Evolutionary conservation across 2,329 filamentous ascomycete species (phyloP).

Genomic region (Lomentospora prolificans): DNA sequence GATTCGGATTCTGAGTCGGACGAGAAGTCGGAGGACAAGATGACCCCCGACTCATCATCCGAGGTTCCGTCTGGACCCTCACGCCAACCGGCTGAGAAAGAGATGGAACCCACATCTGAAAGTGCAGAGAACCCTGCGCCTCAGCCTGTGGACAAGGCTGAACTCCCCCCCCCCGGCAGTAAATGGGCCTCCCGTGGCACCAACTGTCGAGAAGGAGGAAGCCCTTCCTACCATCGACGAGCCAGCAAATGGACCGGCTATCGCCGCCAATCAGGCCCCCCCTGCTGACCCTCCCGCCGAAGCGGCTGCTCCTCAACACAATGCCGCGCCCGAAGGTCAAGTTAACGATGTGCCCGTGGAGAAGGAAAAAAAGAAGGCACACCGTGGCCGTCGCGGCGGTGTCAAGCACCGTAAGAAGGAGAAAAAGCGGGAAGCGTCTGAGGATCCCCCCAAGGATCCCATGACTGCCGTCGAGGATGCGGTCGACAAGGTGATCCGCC

Average conservation of each 20-base stretch:
- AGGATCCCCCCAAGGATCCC: conserved; percentile 37
- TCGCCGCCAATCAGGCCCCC: background rate
- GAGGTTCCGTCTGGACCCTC: too few relatives aligned
- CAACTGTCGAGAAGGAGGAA: background rate
- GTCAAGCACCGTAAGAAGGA: conserved; percentile 55
- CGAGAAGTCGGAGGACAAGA: background rate
- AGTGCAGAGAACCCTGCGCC: background rate
- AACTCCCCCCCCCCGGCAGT: background rate
- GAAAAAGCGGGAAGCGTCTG: conserved; percentile 41
- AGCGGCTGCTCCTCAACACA: too few relatives aligned
- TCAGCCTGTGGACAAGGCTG: background rate
- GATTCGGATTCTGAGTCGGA: conserved; percentile 8
- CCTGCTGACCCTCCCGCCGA: background rate
- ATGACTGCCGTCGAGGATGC: conserved; percentile 47
- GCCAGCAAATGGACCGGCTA: background rate
- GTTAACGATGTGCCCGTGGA: background rate
- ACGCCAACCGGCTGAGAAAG: too few relatives aligned
- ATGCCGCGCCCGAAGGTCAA: too few relatives aligned
- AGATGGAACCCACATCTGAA: background rate
- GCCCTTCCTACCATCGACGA: background rate
- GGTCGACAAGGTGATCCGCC: conserved; percentile 47
- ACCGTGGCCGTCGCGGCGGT: conserved; percentile 63
- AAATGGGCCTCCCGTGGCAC: background rate
- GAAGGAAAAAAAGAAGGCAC: conserved; percentile 36
- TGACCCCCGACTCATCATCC: background rate